Conservation (phyloP, 108 stramenopile species). For the Chaetoceros muelleri region DNA sequence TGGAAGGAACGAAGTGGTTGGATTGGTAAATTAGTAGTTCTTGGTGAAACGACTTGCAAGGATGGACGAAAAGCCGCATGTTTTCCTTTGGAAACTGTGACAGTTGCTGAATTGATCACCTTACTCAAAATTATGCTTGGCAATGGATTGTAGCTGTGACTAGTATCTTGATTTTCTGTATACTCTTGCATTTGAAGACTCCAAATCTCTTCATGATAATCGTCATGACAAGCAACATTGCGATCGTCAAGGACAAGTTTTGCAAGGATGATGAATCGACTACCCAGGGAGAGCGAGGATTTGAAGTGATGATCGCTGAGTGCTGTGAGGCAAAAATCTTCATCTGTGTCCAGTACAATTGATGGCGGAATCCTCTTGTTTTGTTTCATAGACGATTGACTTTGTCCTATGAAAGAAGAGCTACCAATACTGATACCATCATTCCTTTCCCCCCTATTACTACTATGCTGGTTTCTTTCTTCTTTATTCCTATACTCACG, state of each 20-base stretch:
- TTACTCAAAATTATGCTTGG: neutral
- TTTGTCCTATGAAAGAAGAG: too few relatives aligned
- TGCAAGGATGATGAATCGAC: constrained; percentile 32
- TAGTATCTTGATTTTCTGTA: neutral
- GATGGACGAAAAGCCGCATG: neutral
- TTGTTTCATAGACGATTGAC: too few relatives aligned
- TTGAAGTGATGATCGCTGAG: constrained; percentile 48
- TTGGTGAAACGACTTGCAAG: neutral
- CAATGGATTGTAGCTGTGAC: neutral
- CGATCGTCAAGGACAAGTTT: neutral
- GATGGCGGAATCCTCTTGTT: neutral
- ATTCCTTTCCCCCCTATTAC: too few relatives aligned
- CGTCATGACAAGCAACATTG: too few relatives aligned
- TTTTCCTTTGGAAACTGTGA: constrained; percentile 15
- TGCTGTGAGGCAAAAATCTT: constrained; percentile 35
- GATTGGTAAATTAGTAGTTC: neutral
- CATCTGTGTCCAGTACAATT: neutral
- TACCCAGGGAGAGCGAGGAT: constrained; percentile 49
- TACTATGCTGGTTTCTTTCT: too few relatives aligned
- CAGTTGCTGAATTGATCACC: constrained; percentile 38
- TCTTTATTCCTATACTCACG: too few relatives aligned
- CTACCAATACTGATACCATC: too few relatives aligned
- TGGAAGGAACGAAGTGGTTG: neutral
- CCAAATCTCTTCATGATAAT: constrained; percentile 44
- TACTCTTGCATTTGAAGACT: constrained; percentile 25